Conservation (phyloP, 106 monocot species). For the Xerophyta viscosa region DNA sequence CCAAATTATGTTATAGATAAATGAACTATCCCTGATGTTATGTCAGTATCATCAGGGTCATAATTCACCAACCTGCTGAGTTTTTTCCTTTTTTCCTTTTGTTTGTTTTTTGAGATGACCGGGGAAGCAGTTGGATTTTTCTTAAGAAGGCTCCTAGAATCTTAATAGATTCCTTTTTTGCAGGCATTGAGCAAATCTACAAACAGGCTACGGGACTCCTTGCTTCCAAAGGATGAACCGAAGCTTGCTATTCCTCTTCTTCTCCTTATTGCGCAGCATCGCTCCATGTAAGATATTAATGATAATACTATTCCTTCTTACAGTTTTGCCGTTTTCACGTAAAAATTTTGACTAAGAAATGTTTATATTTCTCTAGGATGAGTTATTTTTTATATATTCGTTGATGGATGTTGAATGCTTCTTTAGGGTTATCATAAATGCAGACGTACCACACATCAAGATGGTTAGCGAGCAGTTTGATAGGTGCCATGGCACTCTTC, state of each 20-base stretch:
- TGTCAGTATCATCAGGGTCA: too few relatives aligned
- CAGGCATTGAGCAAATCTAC: conserved; percentile 87
- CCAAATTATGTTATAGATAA: too few relatives aligned
- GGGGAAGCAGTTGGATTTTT: too few relatives aligned
- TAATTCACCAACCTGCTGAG: too few relatives aligned
- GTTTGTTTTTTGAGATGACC: too few relatives aligned
- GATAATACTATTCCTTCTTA: too few relatives aligned
- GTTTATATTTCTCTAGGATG: too few relatives aligned
- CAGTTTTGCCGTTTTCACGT: too few relatives aligned
- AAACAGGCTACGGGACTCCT: conserved; percentile 80
- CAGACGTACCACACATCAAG: conserved; percentile 84
- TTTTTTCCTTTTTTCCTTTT: too few relatives aligned
- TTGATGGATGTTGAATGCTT: not conserved
- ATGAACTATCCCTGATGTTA: too few relatives aligned
- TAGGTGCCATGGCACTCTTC: conserved; percentile 91
- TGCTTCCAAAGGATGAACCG: conserved; percentile 89
- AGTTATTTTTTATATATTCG: not conserved
- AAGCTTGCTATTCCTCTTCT: conserved; percentile 91
- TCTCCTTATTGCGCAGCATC: conserved; percentile 84
- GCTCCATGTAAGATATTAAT: conserved; percentile 80
- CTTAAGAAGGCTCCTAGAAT: conserved; percentile 1
- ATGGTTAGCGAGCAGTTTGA: conserved; percentile 99
- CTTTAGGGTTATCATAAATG: conserved; percentile 76
- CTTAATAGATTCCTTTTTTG: not conserved
- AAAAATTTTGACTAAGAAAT: too few relatives aligned